Evolutionary conservation across 2,329 filamentous ascomycete species (phyloP), one percentile per base, ranked within the genome.

Genomic region (Aureobasidium sp.): DNA sequence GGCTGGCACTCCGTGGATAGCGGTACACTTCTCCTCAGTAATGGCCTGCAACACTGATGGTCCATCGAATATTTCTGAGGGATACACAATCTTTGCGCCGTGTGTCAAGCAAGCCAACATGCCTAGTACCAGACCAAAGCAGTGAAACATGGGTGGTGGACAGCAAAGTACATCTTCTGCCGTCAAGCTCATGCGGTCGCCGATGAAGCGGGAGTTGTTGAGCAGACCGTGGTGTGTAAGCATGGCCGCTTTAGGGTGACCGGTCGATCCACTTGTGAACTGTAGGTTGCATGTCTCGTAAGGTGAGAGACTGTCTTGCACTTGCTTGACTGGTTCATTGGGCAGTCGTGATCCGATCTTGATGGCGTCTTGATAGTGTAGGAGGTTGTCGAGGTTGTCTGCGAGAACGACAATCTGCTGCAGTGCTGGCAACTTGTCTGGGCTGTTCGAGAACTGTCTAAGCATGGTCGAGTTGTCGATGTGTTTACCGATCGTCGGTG

Each of bases 81-180:
- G 88, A 68, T 90, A 90, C 10, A 93, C 84, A 54, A 91, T 85
- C 71, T 87, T 88, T 40, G 83, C 83, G 49, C 89, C 88, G 70
- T 92, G 88, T 0, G 87, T 90, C 57, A 91, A 74, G 45, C 84
- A 79, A 1, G 87, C 85, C 60, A 92, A 80, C 46, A 92, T 78
- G 9, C 89, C 89, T 3, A 91, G 81, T 0, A 92, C 88, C 8
- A 93, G 81, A 1, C 89, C 89, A 69, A 93, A 93, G 76, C 88
- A 93, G 76, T 94, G 90, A 77, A 94, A 94, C 3, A 94, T 79
- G 0, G 90, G 89, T 0, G 89, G 89, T 3, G 89, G 89, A 70
- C 89, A 94, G 76, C 89, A 93, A 11, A 94, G 78, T 8, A 86
- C 77, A 68, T 92, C 88, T 47, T 78, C 75, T 2, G 81, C 74